A percentile compares a stretch with the other conserved stretches of the same genome.
Conservation (phyloP, 495 filamentous ascomycete genomes). For the Trichoderma erinaceum region DNA sequence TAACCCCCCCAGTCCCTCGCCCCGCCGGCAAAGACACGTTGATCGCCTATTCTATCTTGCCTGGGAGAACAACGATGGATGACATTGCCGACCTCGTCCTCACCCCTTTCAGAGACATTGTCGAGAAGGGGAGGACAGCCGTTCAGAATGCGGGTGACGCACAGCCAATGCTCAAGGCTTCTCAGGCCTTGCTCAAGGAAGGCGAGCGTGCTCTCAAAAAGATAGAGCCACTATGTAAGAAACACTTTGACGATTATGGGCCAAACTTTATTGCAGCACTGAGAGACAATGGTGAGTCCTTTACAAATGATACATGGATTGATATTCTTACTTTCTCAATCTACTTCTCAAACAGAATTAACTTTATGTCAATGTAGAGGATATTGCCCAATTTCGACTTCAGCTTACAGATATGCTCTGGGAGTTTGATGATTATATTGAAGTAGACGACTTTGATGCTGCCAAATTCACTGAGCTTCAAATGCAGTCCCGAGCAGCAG, state of each 20-base stretch:
- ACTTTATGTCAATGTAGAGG: conserved; percentile 23
- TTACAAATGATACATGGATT: not conserved
- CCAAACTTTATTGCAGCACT: conserved; percentile 35
- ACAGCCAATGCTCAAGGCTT: conserved; percentile 36
- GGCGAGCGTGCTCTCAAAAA: conserved; percentile 38
- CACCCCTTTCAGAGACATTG: conserved; percentile 35
- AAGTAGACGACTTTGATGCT: conserved; percentile 34
- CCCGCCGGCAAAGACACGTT: not conserved
- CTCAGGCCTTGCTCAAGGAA: conserved; percentile 33
- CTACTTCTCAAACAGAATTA: not conserved
- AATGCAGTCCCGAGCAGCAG: conserved; percentile 31
- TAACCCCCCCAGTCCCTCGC: conserved; percentile 1
- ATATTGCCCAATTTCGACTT: conserved; percentile 34
- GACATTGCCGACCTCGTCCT: conserved; percentile 35
- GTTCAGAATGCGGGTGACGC: conserved; percentile 33
- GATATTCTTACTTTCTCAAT: not conserved
- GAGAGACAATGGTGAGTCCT: conserved; percentile 36
- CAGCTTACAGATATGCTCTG: conserved; percentile 35
- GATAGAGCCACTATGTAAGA: conserved; percentile 38
- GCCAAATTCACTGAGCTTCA: conserved; percentile 34
- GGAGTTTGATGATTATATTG: conserved; percentile 40
- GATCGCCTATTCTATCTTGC: not conserved
- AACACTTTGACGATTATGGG: conserved; percentile 35
- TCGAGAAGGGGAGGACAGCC: conserved; percentile 33
- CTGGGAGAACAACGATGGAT: conserved; percentile 23